A percentile compares a stretch with the other conserved stretches of the same genome.
phyloP scores from a whole-genome alignment of 306 rosid species.

The Acmispon strigosus region DNA sequence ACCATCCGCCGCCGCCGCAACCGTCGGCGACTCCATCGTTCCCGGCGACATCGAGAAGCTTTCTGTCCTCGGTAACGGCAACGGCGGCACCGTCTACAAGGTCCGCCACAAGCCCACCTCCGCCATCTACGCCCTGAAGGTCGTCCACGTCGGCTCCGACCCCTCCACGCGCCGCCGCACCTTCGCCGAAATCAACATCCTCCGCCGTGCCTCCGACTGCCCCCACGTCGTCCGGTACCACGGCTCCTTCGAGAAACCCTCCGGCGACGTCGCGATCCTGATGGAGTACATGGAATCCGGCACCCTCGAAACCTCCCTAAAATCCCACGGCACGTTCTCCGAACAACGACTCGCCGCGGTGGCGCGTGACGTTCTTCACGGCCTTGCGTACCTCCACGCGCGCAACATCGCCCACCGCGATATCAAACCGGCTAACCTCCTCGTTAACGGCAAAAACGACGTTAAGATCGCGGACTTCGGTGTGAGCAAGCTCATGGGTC shows the following conservation, averaged over 20 bases:
- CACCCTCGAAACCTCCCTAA: slow-evolving; percentile 43
- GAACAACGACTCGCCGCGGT: slow-evolving; percentile 45
- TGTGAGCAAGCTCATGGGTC: slow-evolving; percentile 67
- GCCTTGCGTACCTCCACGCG: slow-evolving; percentile 66
- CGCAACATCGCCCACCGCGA: slow-evolving; percentile 84
- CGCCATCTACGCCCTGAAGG: slow-evolving; percentile 52
- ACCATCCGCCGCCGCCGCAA: neutral
- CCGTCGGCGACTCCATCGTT: slow-evolving; percentile 9
- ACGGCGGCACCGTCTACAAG: slow-evolving; percentile 89
- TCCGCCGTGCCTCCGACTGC: slow-evolving; percentile 76
- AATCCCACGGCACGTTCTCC: slow-evolving; percentile 43
- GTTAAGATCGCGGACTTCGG: slow-evolving; percentile 93
- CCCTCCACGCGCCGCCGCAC: slow-evolving; percentile 57
- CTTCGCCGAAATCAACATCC: slow-evolving; percentile 63
- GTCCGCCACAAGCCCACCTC: slow-evolving; percentile 67
- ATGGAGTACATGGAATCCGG: slow-evolving; percentile 86
- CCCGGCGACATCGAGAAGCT: slow-evolving; percentile 53
- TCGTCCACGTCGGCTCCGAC: slow-evolving; percentile 51
- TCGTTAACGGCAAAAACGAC: slow-evolving; percentile 45
- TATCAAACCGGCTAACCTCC: slow-evolving; percentile 69
- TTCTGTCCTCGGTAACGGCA: slow-evolving; percentile 81
- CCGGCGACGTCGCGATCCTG: slow-evolving; percentile 63
- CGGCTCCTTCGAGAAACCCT: slow-evolving; percentile 64
- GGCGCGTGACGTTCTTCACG: slow-evolving; percentile 64
- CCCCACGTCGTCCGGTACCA: slow-evolving; percentile 49